Evolutionary conservation across 208 protist species (phyloP), one percentile per base, ranked within the genome.

Genomic region (Wallacemonas sp.): DNA sequence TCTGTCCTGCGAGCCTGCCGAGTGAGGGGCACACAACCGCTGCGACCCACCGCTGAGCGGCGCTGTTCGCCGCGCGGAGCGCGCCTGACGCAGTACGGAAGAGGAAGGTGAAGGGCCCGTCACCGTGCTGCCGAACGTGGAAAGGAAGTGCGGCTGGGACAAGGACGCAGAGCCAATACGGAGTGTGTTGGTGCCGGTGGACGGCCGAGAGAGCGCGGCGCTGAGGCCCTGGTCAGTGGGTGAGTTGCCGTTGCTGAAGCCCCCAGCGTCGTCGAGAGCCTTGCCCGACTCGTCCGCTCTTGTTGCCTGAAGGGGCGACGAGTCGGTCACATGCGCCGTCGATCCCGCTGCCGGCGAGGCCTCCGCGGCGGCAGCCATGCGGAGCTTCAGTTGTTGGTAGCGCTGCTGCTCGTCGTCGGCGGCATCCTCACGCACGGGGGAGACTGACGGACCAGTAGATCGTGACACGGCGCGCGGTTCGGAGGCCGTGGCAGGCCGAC

Each of bases 1-100:
- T 8, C 62, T 59, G 71, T 36, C 64, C 81, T 79, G 17, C 37
- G 73, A 24, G 34, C 50, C 34, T 78, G 52, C 45, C 73, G 66
- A 68, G 57, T 67, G 45, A 73, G 68, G 42, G 12, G 53, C n/a
- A 12, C 38, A 30, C 29, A 39, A 70, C 63, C 57, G 38, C 50
- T 32, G 50, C 36, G 55, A 45, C 38, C 26, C 22, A 13, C 50
- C 32, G n/a, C 39, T 48, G 37, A 62, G 42, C 10, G 38, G 55
- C 38, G 19, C 55, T 3, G 30, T 29, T 9, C 27, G 55, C 55
- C 32, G 29, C 5, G 55, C 42, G 19, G 37, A 32, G 55, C 38
- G 39, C 34, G 55, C 19, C 46, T 21, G 36, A 3, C 38, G 55
- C 17, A 17, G 37, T 17, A 42, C 17, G 13, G 17, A 42, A 42